Percentiles rank a stretch among this genome's conserved stretches.
phyloP scores from a whole-genome alignment of 148 eudicot genomes.

The Diospyros kaki region DNA sequence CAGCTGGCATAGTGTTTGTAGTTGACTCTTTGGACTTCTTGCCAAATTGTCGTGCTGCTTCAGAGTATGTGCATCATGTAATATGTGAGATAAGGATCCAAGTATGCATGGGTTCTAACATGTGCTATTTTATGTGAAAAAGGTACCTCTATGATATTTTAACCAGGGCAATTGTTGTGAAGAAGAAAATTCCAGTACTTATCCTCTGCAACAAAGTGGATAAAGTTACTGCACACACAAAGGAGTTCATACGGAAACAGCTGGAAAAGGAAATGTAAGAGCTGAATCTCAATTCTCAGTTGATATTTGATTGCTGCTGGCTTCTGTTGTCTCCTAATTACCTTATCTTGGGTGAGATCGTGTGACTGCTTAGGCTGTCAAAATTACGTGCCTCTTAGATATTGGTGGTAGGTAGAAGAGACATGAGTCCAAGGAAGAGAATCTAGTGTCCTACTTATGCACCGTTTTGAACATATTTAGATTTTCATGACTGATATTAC shows the following conservation, averaged over 20 bases:
- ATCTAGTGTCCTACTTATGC: neutral
- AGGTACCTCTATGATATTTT: conserved; percentile 88
- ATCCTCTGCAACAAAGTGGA: conserved; percentile 90
- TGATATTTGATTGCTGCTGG: neutral
- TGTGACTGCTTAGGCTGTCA: neutral
- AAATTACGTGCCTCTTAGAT: neutral
- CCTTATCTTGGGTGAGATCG: neutral
- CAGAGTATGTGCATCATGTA: conserved; percentile 53
- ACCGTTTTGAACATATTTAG: neutral
- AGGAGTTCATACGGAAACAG: conserved; percentile 90
- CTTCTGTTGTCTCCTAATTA: conserved; percentile 3
- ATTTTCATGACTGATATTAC: too few relatives aligned
- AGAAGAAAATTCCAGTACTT: conserved; percentile 72
- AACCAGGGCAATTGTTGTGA: conserved; percentile 74
- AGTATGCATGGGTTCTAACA: neutral
- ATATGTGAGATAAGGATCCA: neutral
- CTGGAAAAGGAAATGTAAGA: conserved; percentile 93
- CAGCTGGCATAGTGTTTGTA: conserved; percentile 78
- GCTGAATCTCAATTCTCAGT: neutral
- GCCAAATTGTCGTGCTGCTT: conserved; percentile 73
- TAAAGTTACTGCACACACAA: conserved; percentile 89
- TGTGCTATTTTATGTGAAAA: conserved; percentile 1
- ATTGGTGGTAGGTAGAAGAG: neutral
- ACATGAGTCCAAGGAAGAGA: neutral
- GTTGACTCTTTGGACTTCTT: conserved; percentile 93